Evolutionary conservation across 2,329 filamentous ascomycete species (phyloP).

Genomic region (Fusarium sp.): DNA sequence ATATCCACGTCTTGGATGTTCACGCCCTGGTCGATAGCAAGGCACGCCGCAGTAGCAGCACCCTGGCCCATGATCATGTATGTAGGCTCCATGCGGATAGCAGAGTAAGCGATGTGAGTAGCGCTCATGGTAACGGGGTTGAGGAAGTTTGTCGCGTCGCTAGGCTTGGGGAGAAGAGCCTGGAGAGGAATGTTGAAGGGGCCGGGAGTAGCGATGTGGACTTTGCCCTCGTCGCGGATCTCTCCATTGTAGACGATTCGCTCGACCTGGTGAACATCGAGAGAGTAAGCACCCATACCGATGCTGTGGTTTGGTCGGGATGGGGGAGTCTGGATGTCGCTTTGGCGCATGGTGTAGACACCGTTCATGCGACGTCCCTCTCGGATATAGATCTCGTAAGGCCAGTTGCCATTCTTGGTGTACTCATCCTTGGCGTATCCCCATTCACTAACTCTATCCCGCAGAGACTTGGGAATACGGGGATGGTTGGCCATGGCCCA

Average conservation of each 20-base stretch:
- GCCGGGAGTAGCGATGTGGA: constrained; percentile 14
- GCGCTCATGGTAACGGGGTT: constrained; percentile 29
- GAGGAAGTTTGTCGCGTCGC: constrained; percentile 21
- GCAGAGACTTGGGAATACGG: constrained; percentile 9
- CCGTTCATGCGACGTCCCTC: constrained; percentile 28
- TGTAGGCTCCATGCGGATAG: constrained; percentile 30
- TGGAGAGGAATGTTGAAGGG: constrained; percentile 25
- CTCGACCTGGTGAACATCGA: constrained; percentile 30
- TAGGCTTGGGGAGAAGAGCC: constrained; percentile 11
- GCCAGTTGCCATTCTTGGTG: constrained; percentile 24
- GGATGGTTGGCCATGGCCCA: constrained; percentile 27
- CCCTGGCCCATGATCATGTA: constrained; percentile 32
- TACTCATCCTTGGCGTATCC: constrained; percentile 30
- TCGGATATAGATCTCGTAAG: constrained; percentile 30
- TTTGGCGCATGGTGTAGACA: constrained; percentile 25
- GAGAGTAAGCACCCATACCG: constrained; percentile 17
- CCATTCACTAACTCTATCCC: constrained; percentile 1
- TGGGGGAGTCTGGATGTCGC: constrained; percentile 20
- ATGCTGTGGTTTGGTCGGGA: constrained; percentile 2
- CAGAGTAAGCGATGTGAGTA: constrained; percentile 24
- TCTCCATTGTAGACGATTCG: constrained; percentile 15
- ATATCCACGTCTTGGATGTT: constrained; percentile 21
- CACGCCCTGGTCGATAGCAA: constrained; percentile 30
- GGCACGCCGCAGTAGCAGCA: constrained; percentile 24
- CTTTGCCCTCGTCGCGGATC: constrained; percentile 25